Conservation (phyloP, 208 protist species). For the Trypanosoma vivax region DNA sequence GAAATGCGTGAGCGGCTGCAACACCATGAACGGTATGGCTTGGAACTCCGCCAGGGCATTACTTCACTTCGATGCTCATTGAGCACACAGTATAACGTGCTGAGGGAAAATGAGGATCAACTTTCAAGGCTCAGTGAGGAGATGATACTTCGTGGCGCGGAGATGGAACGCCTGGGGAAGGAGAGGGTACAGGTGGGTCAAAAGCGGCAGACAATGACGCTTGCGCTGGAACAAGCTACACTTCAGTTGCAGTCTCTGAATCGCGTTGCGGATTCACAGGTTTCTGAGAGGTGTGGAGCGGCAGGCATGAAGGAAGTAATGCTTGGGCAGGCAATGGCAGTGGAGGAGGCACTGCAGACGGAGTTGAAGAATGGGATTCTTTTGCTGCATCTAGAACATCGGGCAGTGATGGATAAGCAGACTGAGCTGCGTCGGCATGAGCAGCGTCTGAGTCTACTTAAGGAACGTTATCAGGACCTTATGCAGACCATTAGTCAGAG, state of each 20-base stretch:
- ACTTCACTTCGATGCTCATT: conserved; percentile 11
- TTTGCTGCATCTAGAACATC: conserved; percentile 60
- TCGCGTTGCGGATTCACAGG: conserved; percentile 32
- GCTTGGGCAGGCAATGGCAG: conserved; percentile 30
- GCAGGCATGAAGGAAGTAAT: conserved; percentile 23
- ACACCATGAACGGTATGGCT: neutral
- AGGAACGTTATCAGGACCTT: conserved; percentile 13
- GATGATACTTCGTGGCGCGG: neutral
- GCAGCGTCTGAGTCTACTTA: conserved; percentile 23
- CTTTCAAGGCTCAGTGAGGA: neutral
- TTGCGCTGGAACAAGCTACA: conserved; percentile 14
- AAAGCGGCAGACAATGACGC: conserved; percentile 6
- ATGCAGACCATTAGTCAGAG: conserved; percentile 11
- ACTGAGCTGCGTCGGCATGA: conserved; percentile 41
- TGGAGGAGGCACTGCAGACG: conserved; percentile 37
- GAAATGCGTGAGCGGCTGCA: conserved; percentile 13
- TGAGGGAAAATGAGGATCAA: conserved; percentile 4
- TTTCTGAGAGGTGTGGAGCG: conserved; percentile 19
- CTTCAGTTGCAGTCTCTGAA: conserved; percentile 30
- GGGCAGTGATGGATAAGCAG: conserved; percentile 32
- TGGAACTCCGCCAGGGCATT: conserved; percentile 10
- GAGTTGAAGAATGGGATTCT: conserved; percentile 36
- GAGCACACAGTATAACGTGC: neutral
- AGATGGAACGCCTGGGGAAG: neutral
- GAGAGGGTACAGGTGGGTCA: neutral